Conservation (phyloP, 352 stramenopile species). For the Globisporangium irregulare region DNA sequence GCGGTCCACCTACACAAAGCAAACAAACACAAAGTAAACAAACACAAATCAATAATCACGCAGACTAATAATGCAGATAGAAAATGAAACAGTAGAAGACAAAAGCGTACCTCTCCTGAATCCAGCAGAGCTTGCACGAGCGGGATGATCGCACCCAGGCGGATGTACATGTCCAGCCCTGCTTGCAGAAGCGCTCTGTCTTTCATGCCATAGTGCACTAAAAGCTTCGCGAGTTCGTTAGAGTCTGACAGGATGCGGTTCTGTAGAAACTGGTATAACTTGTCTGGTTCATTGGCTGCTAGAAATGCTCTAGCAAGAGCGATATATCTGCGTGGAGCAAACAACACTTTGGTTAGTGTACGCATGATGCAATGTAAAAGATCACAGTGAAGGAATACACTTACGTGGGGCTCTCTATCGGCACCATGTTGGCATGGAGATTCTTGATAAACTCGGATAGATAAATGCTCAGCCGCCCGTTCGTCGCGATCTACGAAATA, state of each 20-base stretch:
- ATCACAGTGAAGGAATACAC: constrained; percentile 8
- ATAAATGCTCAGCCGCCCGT: constrained; percentile 45
- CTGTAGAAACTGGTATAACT: constrained; percentile 70
- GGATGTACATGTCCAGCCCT: constrained; percentile 67
- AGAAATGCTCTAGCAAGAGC: constrained; percentile 55
- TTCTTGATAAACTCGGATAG: constrained; percentile 66
- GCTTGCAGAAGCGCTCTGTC: constrained; percentile 46
- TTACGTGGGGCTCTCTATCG: constrained; percentile 63
- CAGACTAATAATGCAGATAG: background rate
- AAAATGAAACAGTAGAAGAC: background rate
- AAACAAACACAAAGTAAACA: background rate
- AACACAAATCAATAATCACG: background rate
- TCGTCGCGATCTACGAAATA: constrained; percentile 35
- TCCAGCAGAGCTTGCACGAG: constrained; percentile 53
- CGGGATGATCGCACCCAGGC: constrained; percentile 37
- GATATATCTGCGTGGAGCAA: constrained; percentile 35
- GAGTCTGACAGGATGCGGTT: constrained; percentile 59
- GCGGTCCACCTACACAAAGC: constrained; percentile 27
- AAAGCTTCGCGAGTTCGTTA: constrained; percentile 47
- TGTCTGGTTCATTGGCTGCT: constrained; percentile 30
- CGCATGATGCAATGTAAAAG: background rate
- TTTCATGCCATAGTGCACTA: constrained; percentile 29
- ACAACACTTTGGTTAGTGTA: background rate
- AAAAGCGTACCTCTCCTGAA: constrained; percentile 33
- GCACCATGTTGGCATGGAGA: constrained; percentile 42